Base-by-base conservation (phyloP, 306 rosid species). In the Glycine tomentella region DNA sequence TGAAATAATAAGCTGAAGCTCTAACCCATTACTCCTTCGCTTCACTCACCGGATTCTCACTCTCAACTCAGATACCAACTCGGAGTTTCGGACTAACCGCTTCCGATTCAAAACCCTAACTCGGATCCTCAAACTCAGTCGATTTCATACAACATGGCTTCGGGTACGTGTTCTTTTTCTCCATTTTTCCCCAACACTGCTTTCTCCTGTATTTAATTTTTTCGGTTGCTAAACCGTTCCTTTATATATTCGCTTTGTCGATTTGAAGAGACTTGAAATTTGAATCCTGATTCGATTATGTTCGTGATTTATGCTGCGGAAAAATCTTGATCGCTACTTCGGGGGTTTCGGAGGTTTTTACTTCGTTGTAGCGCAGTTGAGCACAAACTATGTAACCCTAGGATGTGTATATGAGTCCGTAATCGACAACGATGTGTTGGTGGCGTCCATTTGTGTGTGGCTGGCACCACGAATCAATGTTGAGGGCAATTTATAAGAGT, bases 91-190 rank as follows among this genome's bases (percentile, higher is more conserved):
- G 31, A 72, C 68, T 72, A 80, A 65, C 73, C 50, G 57, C 6
- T 72, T 48, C 68, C 48, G 31, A 48, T 46, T 20, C 2, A 73
- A 76, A 85, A 56, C 88, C 85, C 85, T 85, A 85, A 73, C 83
- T 81, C 74, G 80, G 74, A 49, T 38, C 76, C 57, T 55, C 66
- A 0, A 46, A 56, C 80, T 63, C 78, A 20, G 1, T 50, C 83
- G 56, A 81, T 77, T 65, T 42, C 74, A 25, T 3, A 8, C 75
- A 15, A 15, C 81, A 85, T 85, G 88, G 86, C 86, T 77, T 85
- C 88, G 12, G 88, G 88, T 85, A 73, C 62, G 42, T 34, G 7
- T 63, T 64, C 72, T 40, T 74, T 58, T 49, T 15, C 38, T 77
- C 40, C 44, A 3, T 3, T 61, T 57, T 7, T 10, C 14, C 20